Percentiles rank a stretch among this genome's conserved stretches.
phyloP scores from a whole-genome alignment of 306 rosid genomes.

The Medicago ruthenica region DNA sequence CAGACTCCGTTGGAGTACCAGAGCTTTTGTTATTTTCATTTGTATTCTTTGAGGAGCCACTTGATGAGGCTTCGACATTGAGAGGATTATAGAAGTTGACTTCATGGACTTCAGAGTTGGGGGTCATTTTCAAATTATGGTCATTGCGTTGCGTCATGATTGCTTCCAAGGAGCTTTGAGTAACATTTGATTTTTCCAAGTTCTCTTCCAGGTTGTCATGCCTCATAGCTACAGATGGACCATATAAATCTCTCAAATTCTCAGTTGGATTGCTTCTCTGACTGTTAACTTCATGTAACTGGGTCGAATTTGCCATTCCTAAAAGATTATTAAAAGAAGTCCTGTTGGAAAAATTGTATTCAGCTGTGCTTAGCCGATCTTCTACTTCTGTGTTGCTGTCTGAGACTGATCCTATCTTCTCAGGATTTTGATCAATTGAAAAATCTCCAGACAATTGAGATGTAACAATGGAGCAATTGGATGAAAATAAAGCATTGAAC shows the following conservation, averaged over 20 bases:
- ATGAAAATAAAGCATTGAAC: slow-evolving; percentile 50
- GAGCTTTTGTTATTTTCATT: slow-evolving; percentile 50
- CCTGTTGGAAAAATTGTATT: slow-evolving; percentile 39
- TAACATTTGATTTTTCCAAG: slow-evolving; percentile 48
- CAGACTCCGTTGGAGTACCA: slow-evolving; percentile 54
- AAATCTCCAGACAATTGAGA: slow-evolving; percentile 67
- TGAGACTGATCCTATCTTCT: slow-evolving; percentile 60
- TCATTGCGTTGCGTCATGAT: slow-evolving; percentile 48
- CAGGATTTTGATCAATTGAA: slow-evolving; percentile 63
- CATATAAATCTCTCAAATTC: slow-evolving; percentile 41
- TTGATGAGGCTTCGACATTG: slow-evolving; percentile 51
- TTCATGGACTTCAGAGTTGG: slow-evolving; percentile 51
- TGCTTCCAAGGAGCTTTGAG: slow-evolving; percentile 49
- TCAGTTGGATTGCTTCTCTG: slow-evolving; percentile 44
- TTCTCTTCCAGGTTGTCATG: slow-evolving; percentile 47
- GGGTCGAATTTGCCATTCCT: slow-evolving; percentile 55
- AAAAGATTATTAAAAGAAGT: slow-evolving; percentile 55
- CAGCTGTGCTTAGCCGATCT: slow-evolving; percentile 55
- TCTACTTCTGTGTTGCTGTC: slow-evolving; percentile 78
- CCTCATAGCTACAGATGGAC: slow-evolving; percentile 40
- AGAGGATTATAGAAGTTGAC: slow-evolving; percentile 54
- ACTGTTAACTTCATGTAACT: slow-evolving; percentile 49
- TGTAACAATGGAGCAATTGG: slow-evolving; percentile 51
- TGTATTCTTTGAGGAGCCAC: slow-evolving; percentile 52
- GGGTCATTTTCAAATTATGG: slow-evolving; percentile 44